Evolutionary conservation across 108 stramenopile genomes (phyloP).

Genomic region (Cyclostephanos invisitatus): DNA sequence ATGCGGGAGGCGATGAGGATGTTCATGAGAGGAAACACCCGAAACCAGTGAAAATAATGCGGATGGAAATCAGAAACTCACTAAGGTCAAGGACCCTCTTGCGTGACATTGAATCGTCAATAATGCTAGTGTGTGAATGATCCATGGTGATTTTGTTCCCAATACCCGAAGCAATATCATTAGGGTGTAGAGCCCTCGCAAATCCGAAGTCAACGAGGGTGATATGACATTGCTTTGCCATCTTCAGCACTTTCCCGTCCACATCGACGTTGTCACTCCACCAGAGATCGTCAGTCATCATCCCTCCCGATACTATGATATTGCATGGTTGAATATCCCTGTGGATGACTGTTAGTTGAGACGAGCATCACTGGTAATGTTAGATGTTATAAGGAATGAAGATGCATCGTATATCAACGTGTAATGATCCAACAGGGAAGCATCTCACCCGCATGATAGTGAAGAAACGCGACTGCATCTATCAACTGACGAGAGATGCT

Average conservation of each 20-base stretch:
- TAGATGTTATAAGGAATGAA: too few species aligned
- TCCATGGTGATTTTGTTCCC: conserved; percentile 15
- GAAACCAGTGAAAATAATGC: neutral
- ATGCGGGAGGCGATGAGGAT: neutral
- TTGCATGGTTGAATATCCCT: conserved; percentile 89
- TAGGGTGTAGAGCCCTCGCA: conserved; percentile 65
- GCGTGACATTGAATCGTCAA: conserved; percentile 8
- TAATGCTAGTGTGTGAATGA: neutral
- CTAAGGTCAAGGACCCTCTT: conserved; percentile 21
- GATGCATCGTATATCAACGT: too few species aligned
- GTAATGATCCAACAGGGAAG: too few species aligned
- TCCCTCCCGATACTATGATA: conserved; percentile 40
- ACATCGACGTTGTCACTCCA: conserved; percentile 72
- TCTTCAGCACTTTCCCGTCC: conserved; percentile 46
- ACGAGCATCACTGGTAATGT: too few species aligned
- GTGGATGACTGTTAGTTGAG: conserved; percentile 57
- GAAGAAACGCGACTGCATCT: conserved; percentile 77
- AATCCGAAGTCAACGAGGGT: conserved; percentile 89
- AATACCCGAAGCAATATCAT: conserved; percentile 42
- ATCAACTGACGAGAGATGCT: conserved; percentile 71
- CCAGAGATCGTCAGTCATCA: conserved; percentile 48
- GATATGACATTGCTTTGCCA: conserved; percentile 58
- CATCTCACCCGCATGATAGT: conserved; percentile 60
- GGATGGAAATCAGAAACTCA: neutral
- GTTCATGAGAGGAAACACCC: neutral